Conservation (phyloP, 495 filamentous ascomycete species). For the Aspergillus sclerotioniger region DNA sequence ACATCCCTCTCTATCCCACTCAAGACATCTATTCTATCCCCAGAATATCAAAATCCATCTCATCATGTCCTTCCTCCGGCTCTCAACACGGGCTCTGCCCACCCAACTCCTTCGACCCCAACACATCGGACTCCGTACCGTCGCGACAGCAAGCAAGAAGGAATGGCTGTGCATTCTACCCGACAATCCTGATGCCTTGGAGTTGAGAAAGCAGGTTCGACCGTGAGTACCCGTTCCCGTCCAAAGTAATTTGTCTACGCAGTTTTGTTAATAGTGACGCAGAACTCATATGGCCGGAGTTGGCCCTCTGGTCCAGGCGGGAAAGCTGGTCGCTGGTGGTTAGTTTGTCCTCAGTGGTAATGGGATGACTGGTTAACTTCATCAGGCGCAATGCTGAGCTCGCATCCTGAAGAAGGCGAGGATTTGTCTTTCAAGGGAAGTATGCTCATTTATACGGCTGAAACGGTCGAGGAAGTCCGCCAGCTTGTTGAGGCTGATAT, state of each 20-base stretch:
- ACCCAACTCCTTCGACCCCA: neutral
- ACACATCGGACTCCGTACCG: neutral
- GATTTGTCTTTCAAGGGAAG: slow-evolving; percentile 61
- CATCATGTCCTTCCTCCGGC: neutral
- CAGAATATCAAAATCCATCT: neutral
- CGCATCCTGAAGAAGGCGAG: slow-evolving; percentile 55
- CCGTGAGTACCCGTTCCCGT: slow-evolving; percentile 10
- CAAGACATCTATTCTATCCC: neutral
- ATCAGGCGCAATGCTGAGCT: slow-evolving; percentile 61
- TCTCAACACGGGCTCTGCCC: neutral
- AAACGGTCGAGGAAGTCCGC: slow-evolving; percentile 64
- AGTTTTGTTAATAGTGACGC: neutral
- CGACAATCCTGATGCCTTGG: slow-evolving; percentile 18
- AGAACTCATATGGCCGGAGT: slow-evolving; percentile 22
- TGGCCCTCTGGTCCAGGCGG: slow-evolving; percentile 21
- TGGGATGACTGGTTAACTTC: neutral
- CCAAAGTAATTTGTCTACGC: neutral
- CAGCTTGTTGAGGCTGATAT: slow-evolving; percentile 63
- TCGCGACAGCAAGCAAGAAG: slow-evolving; percentile 1
- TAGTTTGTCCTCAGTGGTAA: slow-evolving; percentile 1
- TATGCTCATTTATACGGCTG: slow-evolving; percentile 58
- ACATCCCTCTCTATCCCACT: neutral
- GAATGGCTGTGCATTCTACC: slow-evolving; percentile 26
- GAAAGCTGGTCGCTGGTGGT: slow-evolving; percentile 27
- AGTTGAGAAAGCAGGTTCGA: slow-evolving; percentile 16